A percentile compares a stretch with the other conserved stretches of the same genome.
These are phyloP conservation scores for Termitomyces sp. DNA, from an alignment of 768 basidiomycete species.

Conservation along the genomic window DNA sequence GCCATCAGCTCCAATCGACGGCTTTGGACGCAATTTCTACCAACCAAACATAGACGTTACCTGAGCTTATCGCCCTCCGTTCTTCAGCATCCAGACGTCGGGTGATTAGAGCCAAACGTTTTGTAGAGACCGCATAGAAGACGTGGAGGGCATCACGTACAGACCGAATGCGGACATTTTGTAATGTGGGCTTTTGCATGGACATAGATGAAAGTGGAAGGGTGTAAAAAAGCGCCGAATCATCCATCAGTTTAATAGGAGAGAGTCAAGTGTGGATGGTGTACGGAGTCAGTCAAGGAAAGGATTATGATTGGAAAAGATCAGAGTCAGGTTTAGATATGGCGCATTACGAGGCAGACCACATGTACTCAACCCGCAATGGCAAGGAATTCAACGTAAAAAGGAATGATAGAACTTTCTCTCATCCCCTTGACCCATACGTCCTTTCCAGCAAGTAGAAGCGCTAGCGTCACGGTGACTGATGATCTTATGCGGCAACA, in stretches of 20 bases:
- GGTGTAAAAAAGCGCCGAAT: conserved; percentile 15
- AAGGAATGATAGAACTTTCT: conserved; percentile 23
- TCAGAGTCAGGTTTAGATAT: conserved; percentile 46
- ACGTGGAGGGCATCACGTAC: conserved; percentile 78
- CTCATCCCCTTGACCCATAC: conserved; percentile 34
- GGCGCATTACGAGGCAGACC: conserved; percentile 46
- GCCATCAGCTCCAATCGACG: background rate
- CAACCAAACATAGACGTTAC: conserved; percentile 77
- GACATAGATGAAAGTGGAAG: conserved; percentile 17
- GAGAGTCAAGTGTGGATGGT: conserved; percentile 6
- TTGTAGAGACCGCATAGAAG: conserved; percentile 70
- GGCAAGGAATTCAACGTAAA: conserved; percentile 37
- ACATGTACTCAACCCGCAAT: conserved; percentile 33
- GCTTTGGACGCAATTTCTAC: conserved; percentile 6
- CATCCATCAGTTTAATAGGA: conserved; percentile 18
- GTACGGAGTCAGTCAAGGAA: conserved; percentile 29
- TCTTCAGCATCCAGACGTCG: conserved; percentile 81
- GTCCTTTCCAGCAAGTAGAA: conserved; percentile 23
- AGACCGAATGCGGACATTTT: conserved; percentile 71
- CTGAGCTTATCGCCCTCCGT: conserved; percentile 63
- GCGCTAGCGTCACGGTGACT: conserved; percentile 14
- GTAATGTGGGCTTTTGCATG: conserved; percentile 75
- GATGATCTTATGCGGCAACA: conserved; percentile 25
- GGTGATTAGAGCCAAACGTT: conserved; percentile 67
- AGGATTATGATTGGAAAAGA: conserved; percentile 32